phyloP scores from a whole-genome alignment of 495 filamentous ascomycete species.

The Aspergillus funiculosus region DNA sequence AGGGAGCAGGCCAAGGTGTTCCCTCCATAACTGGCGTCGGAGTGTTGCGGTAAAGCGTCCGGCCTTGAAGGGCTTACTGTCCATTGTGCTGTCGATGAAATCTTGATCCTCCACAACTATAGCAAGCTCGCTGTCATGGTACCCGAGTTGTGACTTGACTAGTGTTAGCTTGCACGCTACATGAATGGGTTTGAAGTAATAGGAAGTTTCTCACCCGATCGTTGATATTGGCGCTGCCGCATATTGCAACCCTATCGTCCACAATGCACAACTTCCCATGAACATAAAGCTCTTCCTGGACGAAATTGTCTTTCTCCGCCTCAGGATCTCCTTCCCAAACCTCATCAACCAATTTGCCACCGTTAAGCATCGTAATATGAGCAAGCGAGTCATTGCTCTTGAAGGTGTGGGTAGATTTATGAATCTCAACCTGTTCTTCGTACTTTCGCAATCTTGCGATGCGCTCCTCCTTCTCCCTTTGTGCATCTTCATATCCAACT shows the following conservation, averaged over 20 bases:
- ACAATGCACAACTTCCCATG: slow-evolving; percentile 85
- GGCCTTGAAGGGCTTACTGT: slow-evolving; percentile 68
- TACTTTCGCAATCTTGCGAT: slow-evolving; percentile 58
- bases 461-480: slow-evolving; percentile 35
- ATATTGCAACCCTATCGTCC: slow-evolving; percentile 76
- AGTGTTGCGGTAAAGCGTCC: slow-evolving; percentile 73
- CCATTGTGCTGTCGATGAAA: slow-evolving; percentile 68
- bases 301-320: slow-evolving; percentile 74
- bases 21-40: slow-evolving; percentile 81
- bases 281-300: slow-evolving; percentile 92
- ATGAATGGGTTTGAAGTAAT: not conserved
- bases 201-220: slow-evolving; percentile 56
- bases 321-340: slow-evolving; percentile 64
- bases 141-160: slow-evolving; percentile 67
- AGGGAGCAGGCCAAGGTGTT: slow-evolving; percentile 80
- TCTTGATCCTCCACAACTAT: slow-evolving; percentile 87
- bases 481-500: slow-evolving; percentile 32
- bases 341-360: slow-evolving; percentile 60
- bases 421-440: slow-evolving; percentile 48
- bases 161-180: slow-evolving; percentile 11
- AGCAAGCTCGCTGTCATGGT: slow-evolving; percentile 86
- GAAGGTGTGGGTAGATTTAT: slow-evolving; percentile 30
- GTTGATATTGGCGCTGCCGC: slow-evolving; percentile 88
- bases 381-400: slow-evolving; percentile 64
- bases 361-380: slow-evolving; percentile 71